These are phyloP conservation scores for Daedaleopsis nitida DNA, from an alignment of 768 basidiomycete genomes.

Conservation along the genomic window DNA sequence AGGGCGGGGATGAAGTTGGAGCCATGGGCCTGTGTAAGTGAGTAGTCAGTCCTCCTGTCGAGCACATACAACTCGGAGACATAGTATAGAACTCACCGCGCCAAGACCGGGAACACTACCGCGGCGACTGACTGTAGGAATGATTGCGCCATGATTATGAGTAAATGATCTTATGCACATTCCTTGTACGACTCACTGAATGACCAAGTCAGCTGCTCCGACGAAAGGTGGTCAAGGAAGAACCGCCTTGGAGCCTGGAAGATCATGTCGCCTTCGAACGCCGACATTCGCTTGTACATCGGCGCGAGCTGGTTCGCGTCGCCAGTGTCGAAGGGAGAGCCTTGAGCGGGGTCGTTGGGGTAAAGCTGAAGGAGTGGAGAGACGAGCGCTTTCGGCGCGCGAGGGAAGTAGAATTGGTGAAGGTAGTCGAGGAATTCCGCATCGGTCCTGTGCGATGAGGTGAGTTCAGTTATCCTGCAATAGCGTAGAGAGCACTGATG, in stretches of 20 bases:
- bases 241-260: slow-evolving; percentile 52
- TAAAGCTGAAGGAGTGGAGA: slow-evolving; percentile 23
- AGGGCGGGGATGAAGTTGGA: slow-evolving; percentile 24
- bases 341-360: slow-evolving; percentile 41
- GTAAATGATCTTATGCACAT: not conserved
- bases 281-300: slow-evolving; percentile 53
- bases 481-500: slow-evolving; percentile 20
- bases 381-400: slow-evolving; percentile 6
- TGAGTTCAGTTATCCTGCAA: not conserved
- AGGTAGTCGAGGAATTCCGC: slow-evolving; percentile 18
- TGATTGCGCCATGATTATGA: not conserved
- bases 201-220: slow-evolving; percentile 44
- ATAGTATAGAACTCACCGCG: not conserved
- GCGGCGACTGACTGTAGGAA: slow-evolving; percentile 1
- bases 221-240: slow-evolving; percentile 37
- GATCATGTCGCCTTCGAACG: slow-evolving; percentile 49
- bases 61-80: not conserved
- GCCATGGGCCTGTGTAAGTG: slow-evolving; percentile 17
- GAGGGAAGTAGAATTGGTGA: slow-evolving; percentile 20
- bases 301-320: slow-evolving; percentile 48
- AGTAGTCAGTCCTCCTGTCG: not conserved
- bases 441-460: slow-evolving; percentile 21
- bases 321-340: slow-evolving; percentile 56
- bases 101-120: not conserved
- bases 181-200: slow-evolving; percentile 37